Percentiles rank a stretch among this genome's conserved stretches.
phyloP scores from a whole-genome alignment of 441 rosid genomes.

The Adansonia gregorii region DNA sequence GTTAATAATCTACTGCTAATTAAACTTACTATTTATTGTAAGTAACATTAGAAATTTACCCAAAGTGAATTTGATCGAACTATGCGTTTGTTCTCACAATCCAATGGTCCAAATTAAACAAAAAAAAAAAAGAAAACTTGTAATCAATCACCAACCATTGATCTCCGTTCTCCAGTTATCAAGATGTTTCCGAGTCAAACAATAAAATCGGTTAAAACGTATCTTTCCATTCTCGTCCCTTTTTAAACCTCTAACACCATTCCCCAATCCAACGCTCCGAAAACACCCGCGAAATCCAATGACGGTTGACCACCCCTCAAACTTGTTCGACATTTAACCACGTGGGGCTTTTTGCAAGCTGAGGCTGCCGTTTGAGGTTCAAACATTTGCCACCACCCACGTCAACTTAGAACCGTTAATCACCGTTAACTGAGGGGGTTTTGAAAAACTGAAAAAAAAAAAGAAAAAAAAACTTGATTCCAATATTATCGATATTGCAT shows the following conservation, averaged over 20 bases:
- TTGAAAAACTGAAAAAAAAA: too few species aligned
- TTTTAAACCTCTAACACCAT: slow-evolving; percentile 20
- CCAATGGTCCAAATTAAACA: not conserved
- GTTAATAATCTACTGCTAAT: too few species aligned
- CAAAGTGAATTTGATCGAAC: not conserved
- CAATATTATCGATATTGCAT: too few species aligned
- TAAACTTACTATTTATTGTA: not conserved
- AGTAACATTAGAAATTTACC: not conserved
- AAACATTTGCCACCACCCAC: slow-evolving; percentile 44
- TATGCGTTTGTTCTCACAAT: not conserved
- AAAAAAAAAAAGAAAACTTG: not conserved
- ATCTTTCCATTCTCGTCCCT: not conserved
- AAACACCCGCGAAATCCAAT: slow-evolving; percentile 34
- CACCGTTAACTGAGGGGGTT: too few species aligned
- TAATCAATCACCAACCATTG: slow-evolving; percentile 3
- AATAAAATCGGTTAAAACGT: slow-evolving; percentile 21
- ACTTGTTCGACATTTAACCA: slow-evolving; percentile 39
- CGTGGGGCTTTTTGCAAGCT: slow-evolving; percentile 12
- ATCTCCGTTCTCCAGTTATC: not conserved
- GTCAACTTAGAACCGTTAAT: too few species aligned
- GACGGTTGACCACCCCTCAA: not conserved
- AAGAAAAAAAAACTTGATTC: too few species aligned
- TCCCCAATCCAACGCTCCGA: slow-evolving; percentile 48
- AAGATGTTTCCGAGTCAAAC: slow-evolving; percentile 4
- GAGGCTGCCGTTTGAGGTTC: slow-evolving; percentile 86